Base-by-base conservation (phyloP, 78 protist genomes). In the Dictyostelium discoideum region DNA sequence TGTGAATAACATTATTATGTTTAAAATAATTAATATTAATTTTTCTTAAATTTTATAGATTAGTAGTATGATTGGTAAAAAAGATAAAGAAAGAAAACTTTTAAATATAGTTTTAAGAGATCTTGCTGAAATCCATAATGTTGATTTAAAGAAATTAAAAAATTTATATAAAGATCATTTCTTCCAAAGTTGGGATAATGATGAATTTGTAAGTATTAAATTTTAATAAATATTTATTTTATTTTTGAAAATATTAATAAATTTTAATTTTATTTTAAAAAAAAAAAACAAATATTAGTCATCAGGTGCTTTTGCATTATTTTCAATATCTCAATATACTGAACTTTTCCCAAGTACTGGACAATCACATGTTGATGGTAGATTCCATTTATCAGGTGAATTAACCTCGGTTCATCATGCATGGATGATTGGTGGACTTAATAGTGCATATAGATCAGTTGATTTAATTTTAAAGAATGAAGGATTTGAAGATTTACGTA, bases 391-490 rank as follows among this genome's bases (percentile, higher is more conserved):
- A 20, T 14, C 84, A 3, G 92, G 92, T 26, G 92, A 85, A 22
- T 79, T 63, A 6, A 46, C 92, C 0, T 50, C 76, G 0, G 92
- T 85, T 3, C 81, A 85, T 77, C 92, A 85, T 48, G 92, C 74
- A 18, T 85, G 92, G 92, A 48, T 85, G 13, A 46, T 85, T 18
- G 92, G 92, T 74, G 44, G 37, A 11, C 69, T 85, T 6, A 85
- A 73, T 77, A 67, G 81, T 11, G 92, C 92, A 3, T 85, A 85
- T 77, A 79, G 92, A 39, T 22, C 83, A 3, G 92, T 85, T 32
- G 92, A 85, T 39, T 60, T 24, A 2, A 50, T 85, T 20, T 77
- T 85, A 24, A 29, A 14, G 20, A 20, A 22, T 10, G 83, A 85
- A 24, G 83, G 83, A 11, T 48, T 73, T 29, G 29, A 67, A 10